Percentiles rank a stretch among this genome's conserved stretches.
Conservation (phyloP, 129 eudicot genomes). For the Sambucus nigra region DNA sequence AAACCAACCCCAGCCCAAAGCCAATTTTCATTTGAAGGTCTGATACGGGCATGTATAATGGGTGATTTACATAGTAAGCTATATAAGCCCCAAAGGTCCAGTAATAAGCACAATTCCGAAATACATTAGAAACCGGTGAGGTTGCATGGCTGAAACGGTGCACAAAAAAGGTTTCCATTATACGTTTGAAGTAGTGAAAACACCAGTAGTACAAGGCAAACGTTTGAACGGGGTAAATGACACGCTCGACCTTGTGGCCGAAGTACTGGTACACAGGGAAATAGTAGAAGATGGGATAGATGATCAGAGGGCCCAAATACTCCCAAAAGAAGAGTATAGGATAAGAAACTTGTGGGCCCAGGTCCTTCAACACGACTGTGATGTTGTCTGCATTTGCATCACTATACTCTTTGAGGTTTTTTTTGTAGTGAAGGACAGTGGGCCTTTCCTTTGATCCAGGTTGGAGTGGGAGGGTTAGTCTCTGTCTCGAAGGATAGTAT, state of each 20-base stretch:
- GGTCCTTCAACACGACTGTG: constrained; percentile 86
- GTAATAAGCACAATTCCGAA: constrained; percentile 90
- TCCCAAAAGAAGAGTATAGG: constrained; percentile 86
- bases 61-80: constrained; percentile 90
- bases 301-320: constrained; percentile 77
- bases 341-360: constrained; percentile 90
- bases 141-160: constrained; percentile 99
- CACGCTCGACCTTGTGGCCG: constrained; percentile 69
- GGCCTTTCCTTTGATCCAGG: constrained; percentile 81
- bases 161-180: constrained; percentile 92
- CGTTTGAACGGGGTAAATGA: constrained; percentile 76
- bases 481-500: constrained; percentile 87
- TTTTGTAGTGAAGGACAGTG: constrained; percentile 54
- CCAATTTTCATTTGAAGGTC: constrained; percentile 93
- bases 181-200: constrained; percentile 89
- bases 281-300: constrained; percentile 86
- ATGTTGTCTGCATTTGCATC: constrained; percentile 38
- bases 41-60: constrained; percentile 75
- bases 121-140: constrained; percentile 90
- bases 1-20: constrained; percentile 64
- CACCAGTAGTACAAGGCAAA: constrained; percentile 94
- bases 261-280: constrained; percentile 59
- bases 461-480: constrained; percentile 75
- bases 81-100: constrained; percentile 89
- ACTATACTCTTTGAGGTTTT: constrained; percentile 63